phyloP scores from a whole-genome alignment of 345 rosid species.

The Populus simonii region DNA sequence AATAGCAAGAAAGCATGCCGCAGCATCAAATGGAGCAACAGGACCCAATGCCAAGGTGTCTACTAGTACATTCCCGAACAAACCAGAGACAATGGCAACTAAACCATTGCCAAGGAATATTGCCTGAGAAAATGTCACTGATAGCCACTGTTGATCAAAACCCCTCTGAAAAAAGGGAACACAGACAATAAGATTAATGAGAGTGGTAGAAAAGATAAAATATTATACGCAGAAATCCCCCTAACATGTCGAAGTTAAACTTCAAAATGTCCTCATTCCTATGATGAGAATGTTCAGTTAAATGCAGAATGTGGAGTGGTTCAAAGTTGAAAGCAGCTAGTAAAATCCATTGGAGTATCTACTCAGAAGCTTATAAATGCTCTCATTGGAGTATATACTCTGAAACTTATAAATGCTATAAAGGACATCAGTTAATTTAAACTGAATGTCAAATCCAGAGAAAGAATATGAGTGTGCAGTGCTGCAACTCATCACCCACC shows the following conservation, averaged over 20 bases:
- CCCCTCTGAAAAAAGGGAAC: constrained; percentile 53
- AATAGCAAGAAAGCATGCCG: constrained; percentile 85
- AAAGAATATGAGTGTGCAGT: not conserved
- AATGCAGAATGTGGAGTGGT: not conserved
- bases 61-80: constrained; percentile 81
- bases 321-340: not conserved
- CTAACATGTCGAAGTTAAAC: not conserved
- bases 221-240: not conserved
- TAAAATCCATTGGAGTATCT: too few relatives aligned
- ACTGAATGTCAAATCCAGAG: not conserved
- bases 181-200: not conserved
- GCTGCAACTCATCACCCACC: constrained; percentile 40
- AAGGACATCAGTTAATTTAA: not conserved
- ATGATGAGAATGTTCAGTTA: not conserved
- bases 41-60: constrained; percentile 86
- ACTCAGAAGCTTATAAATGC: not conserved
- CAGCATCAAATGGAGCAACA: constrained; percentile 96
- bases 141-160: constrained; percentile 88
- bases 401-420: not conserved
- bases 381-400: not conserved
- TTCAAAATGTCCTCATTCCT: not conserved
- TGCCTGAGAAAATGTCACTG: constrained; percentile 90
- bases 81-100: constrained; percentile 80
- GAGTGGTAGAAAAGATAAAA: not conserved
- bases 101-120: constrained; percentile 92